Conservation (phyloP, 169 alveolate genomes). For the Toxoplasma gondii region DNA sequence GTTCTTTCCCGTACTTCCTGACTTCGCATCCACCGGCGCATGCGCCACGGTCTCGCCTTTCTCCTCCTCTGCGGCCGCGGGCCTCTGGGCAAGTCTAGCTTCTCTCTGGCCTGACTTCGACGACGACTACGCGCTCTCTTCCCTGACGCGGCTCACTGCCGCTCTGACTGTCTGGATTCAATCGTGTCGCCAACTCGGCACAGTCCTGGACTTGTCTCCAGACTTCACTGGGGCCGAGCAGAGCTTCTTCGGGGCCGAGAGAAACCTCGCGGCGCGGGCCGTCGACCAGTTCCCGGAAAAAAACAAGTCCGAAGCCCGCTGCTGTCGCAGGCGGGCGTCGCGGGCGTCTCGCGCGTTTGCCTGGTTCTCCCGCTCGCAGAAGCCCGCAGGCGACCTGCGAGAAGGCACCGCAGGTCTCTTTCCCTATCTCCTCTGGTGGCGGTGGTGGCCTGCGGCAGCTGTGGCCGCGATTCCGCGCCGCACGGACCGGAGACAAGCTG, state of each 20-base stretch:
- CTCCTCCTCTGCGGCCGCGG: background rate
- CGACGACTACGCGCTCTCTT: background rate
- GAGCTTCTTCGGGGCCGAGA: background rate
- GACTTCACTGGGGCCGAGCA: background rate
- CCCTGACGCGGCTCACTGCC: background rate
- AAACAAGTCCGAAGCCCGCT: background rate
- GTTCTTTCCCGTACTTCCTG: background rate
- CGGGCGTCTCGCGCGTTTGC: background rate
- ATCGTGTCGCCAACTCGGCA: background rate
- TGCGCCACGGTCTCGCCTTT: background rate
- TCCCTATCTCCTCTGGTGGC: background rate
- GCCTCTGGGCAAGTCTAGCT: background rate
- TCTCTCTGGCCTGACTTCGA: background rate
- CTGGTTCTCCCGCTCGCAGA: background rate
- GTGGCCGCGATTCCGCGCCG: background rate
- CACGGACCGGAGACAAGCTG: background rate
- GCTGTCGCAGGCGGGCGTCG: background rate
- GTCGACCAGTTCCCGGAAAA: background rate
- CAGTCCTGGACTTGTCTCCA: background rate
- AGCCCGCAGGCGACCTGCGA: background rate
- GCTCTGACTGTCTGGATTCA: background rate
- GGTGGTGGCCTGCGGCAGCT: slow-evolving; percentile 21
- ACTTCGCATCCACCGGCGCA: background rate
- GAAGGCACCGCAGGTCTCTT: background rate
- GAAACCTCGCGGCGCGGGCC: background rate